These are phyloP conservation scores for Pseudocercospora crystallina DNA, from an alignment of 2,329 filamentous ascomycete genomes.

Conservation along the genomic window DNA sequence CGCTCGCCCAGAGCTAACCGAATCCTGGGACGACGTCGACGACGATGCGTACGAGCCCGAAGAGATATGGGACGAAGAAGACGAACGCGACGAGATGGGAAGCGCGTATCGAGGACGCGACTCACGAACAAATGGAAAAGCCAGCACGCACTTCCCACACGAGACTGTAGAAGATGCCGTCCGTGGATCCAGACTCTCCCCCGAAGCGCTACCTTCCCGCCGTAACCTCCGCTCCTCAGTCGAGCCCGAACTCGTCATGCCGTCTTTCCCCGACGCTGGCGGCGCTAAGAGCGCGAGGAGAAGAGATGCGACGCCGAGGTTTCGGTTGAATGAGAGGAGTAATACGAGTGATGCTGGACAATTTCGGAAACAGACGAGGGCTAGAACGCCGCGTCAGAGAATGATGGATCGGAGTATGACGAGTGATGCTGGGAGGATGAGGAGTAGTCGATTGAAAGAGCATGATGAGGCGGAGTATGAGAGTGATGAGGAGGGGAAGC, in stretches of 20 bases:
- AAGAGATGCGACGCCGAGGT: constrained; percentile 28
- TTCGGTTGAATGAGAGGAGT: constrained; percentile 31
- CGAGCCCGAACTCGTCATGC: constrained; percentile 47
- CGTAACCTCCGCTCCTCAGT: constrained; percentile 27
- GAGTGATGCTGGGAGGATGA: constrained; percentile 31
- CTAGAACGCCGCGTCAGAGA: constrained; percentile 23
- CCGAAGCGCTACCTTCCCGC: constrained; percentile 19
- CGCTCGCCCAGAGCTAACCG: constrained; percentile 27
- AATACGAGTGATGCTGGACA: constrained; percentile 33
- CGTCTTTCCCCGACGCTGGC: constrained; percentile 33
- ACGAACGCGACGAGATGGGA: constrained; percentile 31
- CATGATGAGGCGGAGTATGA: constrained; percentile 28
- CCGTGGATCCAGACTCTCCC: not conserved
- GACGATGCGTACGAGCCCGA: constrained; percentile 23
- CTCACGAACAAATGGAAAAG: not conserved
- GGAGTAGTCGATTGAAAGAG: constrained; percentile 14
- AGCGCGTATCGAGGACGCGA: constrained; percentile 21
- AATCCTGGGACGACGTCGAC: constrained; percentile 37
- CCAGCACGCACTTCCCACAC: not conserved
- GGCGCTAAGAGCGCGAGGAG: constrained; percentile 16
- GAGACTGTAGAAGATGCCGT: constrained; percentile 10
- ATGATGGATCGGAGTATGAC: constrained; percentile 32
- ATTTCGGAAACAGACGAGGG: constrained; percentile 25
- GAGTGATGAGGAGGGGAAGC: constrained; percentile 20
- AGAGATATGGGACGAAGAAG: constrained; percentile 29